Conservation (phyloP, 768 basidiomycete genomes). For the Lentinula sp. region DNA sequence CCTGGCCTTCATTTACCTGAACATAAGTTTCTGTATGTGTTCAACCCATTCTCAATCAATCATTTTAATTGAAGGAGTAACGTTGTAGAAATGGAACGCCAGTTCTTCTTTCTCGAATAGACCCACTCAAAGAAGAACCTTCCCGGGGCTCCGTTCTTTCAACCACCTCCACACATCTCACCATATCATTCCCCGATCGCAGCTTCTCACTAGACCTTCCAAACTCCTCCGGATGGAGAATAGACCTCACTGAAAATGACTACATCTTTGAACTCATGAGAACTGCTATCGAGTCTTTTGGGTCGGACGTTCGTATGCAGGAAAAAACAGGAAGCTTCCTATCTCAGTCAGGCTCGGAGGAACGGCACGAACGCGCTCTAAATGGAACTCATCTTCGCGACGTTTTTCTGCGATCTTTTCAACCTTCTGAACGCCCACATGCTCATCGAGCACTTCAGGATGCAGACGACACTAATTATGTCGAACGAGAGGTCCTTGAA, state of each 20-base stretch:
- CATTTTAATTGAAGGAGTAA: neutral
- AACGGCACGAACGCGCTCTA: conserved; percentile 35
- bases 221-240: conserved; percentile 28
- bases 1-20: conserved; percentile 59
- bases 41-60: neutral
- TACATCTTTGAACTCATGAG: conserved; percentile 67
- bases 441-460: conserved; percentile 29
- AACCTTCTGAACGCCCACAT: conserved; percentile 20
- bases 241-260: conserved; percentile 71
- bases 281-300: conserved; percentile 51
- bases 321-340: conserved; percentile 21
- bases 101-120: conserved; percentile 54
- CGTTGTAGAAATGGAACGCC: conserved; percentile 58
- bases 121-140: conserved; percentile 54
- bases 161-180: conserved; percentile 43
- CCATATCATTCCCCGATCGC: conserved; percentile 48
- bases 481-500: conserved; percentile 29
- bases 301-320: conserved; percentile 42
- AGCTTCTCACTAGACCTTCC: conserved; percentile 17
- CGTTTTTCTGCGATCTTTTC: conserved; percentile 57
- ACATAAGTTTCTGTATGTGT: conserved; percentile 64
- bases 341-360: neutral
- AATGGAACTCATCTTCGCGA: conserved; percentile 73
- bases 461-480: conserved; percentile 31
- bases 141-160: conserved; percentile 51